A percentile compares a stretch with the other conserved stretches of the same genome.
Evolutionary conservation across 352 stramenopile genomes (phyloP).

Genomic region (Globisporangium solare): DNA sequence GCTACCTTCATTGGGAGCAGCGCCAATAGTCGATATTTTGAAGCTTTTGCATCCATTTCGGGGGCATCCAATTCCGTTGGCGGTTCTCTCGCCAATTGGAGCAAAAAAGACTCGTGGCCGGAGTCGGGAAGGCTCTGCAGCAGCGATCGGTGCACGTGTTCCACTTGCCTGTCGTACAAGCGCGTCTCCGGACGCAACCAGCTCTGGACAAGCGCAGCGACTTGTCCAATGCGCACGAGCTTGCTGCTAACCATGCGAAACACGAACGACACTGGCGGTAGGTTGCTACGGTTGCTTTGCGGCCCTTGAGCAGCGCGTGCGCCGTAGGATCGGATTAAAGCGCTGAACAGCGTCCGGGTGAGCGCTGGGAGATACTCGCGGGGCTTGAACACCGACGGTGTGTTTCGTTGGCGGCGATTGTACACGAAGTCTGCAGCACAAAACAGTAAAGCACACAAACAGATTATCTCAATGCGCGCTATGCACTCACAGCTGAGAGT

Average conservation of each 20-base stretch:
- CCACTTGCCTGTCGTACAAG: slow-evolving; percentile 13
- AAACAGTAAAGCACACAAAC: neutral
- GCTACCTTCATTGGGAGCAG: slow-evolving; percentile 29
- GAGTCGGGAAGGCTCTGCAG: slow-evolving; percentile 46
- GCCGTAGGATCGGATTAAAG: slow-evolving; percentile 11
- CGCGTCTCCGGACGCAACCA: slow-evolving; percentile 26
- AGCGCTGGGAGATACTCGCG: slow-evolving; percentile 41
- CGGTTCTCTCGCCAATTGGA: slow-evolving; percentile 27
- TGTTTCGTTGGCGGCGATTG: slow-evolving; percentile 46
- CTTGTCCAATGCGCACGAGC: slow-evolving; percentile 51
- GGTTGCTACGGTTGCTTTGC: neutral
- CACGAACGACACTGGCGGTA: slow-evolving; percentile 13
- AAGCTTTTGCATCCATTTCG: slow-evolving; percentile 4
- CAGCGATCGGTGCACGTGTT: slow-evolving; percentile 22
- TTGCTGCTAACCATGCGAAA: slow-evolving; percentile 68
- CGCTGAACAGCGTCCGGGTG: slow-evolving; percentile 35
- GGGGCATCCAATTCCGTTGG: slow-evolving; percentile 1
- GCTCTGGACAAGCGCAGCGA: slow-evolving; percentile 31
- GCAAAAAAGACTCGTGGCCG: slow-evolving; percentile 42
- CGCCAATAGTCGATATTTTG: slow-evolving; percentile 52
- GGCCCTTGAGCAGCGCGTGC: neutral
- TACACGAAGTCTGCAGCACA: slow-evolving; percentile 45
- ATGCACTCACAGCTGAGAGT: neutral
- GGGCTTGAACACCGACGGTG: slow-evolving; percentile 40
- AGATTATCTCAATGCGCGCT: neutral